Base-by-base conservation (phyloP, 345 rosid genomes). In the rapeseed (Brassica napus) region DNA sequence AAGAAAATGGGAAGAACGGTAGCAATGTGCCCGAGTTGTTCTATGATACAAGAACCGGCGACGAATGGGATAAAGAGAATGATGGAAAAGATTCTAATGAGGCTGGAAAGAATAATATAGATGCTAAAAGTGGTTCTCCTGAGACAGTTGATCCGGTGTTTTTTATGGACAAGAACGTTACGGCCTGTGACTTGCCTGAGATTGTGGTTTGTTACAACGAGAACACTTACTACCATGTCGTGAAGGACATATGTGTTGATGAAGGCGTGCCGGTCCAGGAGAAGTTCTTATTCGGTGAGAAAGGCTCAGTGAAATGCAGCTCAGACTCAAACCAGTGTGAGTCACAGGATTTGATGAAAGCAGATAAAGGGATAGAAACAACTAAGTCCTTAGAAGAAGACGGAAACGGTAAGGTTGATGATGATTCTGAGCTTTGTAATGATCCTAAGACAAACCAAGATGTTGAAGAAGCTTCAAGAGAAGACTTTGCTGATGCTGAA, bases 211-310 rank as follows among this genome's bases (percentile, higher is more conserved):
- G 97, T 76, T 92, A 83, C 85, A 82, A 87, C 75, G 93, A 89
- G 81, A 83, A 74, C 31, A 73, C 84, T 54, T 86, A 74, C 74
- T 86, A 75, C 73, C 86, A 86, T 75, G 86, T 84, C 1, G 83
- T 91, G 30, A 95, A 93, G 84, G 99, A 91, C 72, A 90, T 93
- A 11, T 91, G 96, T 28, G 54, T 93, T 2, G 96, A 95, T 30
- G 91, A 95, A 73, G 94, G 86, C 65, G 82, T 91, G 15, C 91
- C 89, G 30, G 80, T 83, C 18, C 84, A 85, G 24, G 89, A 83
- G 72, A 88, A 82, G 83, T 84, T 89, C 68, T 83, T 86, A 77
- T 88, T 87, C 55, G 83, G 81, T 1, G 84, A 79, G 77, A 82
- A 78, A 35, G 77, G 57, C 21, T 42, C 82, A 35, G 85, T 79